Percentiles rank a stretch among this genome's conserved stretches.
phyloP scores from a whole-genome alignment of 768 basidiomycete species.

The Nidularia sp. region DNA sequence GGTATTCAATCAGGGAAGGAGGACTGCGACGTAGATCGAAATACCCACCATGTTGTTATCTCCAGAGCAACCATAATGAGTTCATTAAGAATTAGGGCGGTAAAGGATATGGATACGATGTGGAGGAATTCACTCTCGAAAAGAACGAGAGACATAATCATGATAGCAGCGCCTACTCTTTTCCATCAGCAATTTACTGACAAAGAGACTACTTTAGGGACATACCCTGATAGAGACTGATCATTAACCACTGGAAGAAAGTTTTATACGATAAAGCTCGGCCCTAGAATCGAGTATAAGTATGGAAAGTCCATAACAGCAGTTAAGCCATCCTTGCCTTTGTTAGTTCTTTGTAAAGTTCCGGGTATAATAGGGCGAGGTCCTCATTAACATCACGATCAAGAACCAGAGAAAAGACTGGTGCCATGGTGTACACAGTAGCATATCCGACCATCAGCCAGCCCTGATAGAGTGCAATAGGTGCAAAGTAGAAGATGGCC shows the following conservation, averaged over 20 bases:
- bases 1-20: too few relatives aligned
- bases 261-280: constrained; percentile 95
- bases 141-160: constrained; percentile 94
- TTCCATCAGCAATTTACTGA: background rate
- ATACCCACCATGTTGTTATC: constrained; percentile 87
- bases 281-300: constrained; percentile 48
- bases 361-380: constrained; percentile 91
- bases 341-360: constrained; percentile 95
- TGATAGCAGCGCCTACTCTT: constrained; percentile 84
- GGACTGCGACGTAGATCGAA: too few relatives aligned
- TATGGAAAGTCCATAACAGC: background rate
- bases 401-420: constrained; percentile 94
- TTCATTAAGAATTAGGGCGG: constrained; percentile 92
- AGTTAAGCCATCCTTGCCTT: constrained; percentile 57
- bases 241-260: constrained; percentile 97
- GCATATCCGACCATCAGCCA: constrained; percentile 98
- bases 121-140: constrained; percentile 98
- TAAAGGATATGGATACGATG: constrained; percentile 98
- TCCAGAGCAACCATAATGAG: constrained; percentile 98
- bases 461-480: constrained; percentile 96
- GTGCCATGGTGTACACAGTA: constrained; percentile 96
- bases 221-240: constrained; percentile 94
- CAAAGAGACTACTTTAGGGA: background rate
- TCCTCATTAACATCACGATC: constrained; percentile 96
- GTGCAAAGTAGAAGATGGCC: constrained; percentile 89